Conservation (phyloP, 805 yeast species). For the Yueomyces sp. region DNA sequence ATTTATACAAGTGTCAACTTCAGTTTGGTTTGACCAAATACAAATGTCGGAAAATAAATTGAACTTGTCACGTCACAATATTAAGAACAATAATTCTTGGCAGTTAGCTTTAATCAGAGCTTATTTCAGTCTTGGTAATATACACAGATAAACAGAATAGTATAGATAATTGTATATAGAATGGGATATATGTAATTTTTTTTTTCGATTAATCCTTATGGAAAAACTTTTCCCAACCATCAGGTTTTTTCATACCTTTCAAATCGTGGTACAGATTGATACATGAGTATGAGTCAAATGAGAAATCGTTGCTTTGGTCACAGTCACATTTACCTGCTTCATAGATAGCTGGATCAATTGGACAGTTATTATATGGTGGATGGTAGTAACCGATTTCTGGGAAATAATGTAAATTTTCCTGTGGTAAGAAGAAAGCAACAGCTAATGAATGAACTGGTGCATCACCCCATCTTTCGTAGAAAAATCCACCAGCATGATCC, state of each 20-base stretch:
- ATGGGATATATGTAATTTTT: no score
- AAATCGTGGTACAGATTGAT: slow-evolving; percentile 45
- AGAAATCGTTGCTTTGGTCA: slow-evolving; percentile 56
- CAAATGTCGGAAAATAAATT: no score
- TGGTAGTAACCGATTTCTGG: slow-evolving; percentile 73
- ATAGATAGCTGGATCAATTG: slow-evolving; percentile 50
- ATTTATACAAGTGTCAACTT: no score
- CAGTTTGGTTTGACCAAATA: no score
- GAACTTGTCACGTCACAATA: no score
- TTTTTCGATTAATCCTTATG: slow-evolving; percentile 3
- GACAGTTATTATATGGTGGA: slow-evolving; percentile 66
- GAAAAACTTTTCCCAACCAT: slow-evolving; percentile 38
- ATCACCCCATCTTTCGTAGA: slow-evolving; percentile 88
- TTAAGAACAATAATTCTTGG: no score
- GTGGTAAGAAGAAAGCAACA: slow-evolving; percentile 55
- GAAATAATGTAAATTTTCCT: slow-evolving; percentile 56
- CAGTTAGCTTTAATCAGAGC: no score
- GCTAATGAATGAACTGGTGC: slow-evolving; percentile 83
- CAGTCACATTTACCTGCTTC: slow-evolving; percentile 55
- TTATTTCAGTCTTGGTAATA: no score
- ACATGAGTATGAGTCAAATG: slow-evolving; percentile 60
- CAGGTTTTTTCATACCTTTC: slow-evolving; percentile 39
- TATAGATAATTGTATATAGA: no score
- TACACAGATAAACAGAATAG: no score
- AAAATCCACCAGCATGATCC: slow-evolving; percentile 67